Base-by-base conservation (phyloP, 148 eudicot genomes). In the Diospyros lotus region DNA sequence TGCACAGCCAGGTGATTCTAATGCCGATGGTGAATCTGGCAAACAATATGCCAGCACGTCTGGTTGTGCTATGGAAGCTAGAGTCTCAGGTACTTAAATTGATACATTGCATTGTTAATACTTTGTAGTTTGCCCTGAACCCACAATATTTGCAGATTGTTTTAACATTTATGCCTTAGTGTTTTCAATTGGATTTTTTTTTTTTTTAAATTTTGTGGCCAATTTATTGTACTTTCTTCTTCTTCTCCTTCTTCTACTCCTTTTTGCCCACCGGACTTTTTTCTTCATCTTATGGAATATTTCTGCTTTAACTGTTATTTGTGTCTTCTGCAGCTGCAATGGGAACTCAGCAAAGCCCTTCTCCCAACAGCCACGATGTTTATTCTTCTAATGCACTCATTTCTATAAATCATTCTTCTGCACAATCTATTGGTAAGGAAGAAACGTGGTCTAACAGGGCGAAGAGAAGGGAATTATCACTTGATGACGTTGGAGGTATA, bases 381-480 rank as follows among this genome's bases (percentile, higher is more conserved):
- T 81, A 80, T 78, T 74, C 83, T 51, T 54, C 80, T 51, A 79
- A 73, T 77, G 71, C 67, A 39, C 72, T 77, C 76, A 52, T 62
- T 5, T 69, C 80, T 53, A 66, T 58, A 61, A 65, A 73, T 73
- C 76, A 70, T 71, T 65, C 58, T n/a, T 80, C 81, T 74, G 82
- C 79, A 66, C 81, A 76, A 73, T 42, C 43, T 78, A 76, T 72
- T 61, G 84, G 83, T 53, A 80, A 78, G 64, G 86, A 82, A 65
- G 87, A 84, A 66, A 39, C 73, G 38, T 84, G 87, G 89, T 80
- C 87, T 68, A 84, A 73, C 43, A 86, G 81, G 76, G 79, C 75
- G 64, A 86, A 86, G 68, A 84, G 75, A 80, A 84, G 82, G 77
- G 89, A 88, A 66, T 76, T 88, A 72, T 79, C 71, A 62, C 91